These are phyloP conservation scores for Aspergillus hiratsukae DNA, from an alignment of 2,329 filamentous ascomycete genomes.

Conservation along the genomic window DNA sequence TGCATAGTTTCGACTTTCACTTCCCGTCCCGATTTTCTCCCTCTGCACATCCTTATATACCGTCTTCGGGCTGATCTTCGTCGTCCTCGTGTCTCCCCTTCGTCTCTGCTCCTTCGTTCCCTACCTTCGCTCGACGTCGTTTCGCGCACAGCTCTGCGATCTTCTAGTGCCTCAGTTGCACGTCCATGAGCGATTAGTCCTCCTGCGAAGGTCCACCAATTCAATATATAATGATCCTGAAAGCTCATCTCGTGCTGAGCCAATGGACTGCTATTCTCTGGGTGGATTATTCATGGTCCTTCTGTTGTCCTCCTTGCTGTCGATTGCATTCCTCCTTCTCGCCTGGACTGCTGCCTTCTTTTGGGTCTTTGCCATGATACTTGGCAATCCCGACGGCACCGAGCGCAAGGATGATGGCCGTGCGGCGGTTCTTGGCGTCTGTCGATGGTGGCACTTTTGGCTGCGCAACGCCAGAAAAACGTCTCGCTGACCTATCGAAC, in stretches of 20 bases:
- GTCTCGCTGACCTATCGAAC: constrained; percentile 8
- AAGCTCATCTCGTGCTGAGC: constrained; percentile 22
- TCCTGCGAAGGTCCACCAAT: constrained; percentile 20
- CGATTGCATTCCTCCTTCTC: constrained; percentile 52
- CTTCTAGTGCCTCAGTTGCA: constrained; percentile 52
- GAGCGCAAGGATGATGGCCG: constrained; percentile 58
- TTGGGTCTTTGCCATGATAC: constrained; percentile 58
- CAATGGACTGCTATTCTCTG: constrained; percentile 32
- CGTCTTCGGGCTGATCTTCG: constrained; percentile 47
- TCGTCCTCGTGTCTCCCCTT: constrained; percentile 50
- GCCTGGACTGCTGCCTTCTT: constrained; percentile 58
- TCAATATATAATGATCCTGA: constrained; percentile 41
- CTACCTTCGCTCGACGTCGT: constrained; percentile 42
- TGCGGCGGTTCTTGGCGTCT: constrained; percentile 54
- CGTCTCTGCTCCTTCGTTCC: constrained; percentile 47
- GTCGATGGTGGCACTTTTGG: constrained; percentile 59
- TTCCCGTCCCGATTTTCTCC: constrained; percentile 52
- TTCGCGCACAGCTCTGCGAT: constrained; percentile 48
- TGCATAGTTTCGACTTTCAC: constrained; percentile 49
- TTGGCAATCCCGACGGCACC: constrained; percentile 59
- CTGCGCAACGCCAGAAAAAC: constrained; percentile 35
- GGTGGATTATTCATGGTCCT: constrained; percentile 48
- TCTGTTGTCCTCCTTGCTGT: constrained; percentile 53
- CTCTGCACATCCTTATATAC: constrained; percentile 53
- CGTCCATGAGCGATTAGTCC: constrained; percentile 38